These are phyloP conservation scores for Yamadazyma kanchanaburiensis DNA, from an alignment of 1,139 yeast genomes.

Conservation along the genomic window DNA sequence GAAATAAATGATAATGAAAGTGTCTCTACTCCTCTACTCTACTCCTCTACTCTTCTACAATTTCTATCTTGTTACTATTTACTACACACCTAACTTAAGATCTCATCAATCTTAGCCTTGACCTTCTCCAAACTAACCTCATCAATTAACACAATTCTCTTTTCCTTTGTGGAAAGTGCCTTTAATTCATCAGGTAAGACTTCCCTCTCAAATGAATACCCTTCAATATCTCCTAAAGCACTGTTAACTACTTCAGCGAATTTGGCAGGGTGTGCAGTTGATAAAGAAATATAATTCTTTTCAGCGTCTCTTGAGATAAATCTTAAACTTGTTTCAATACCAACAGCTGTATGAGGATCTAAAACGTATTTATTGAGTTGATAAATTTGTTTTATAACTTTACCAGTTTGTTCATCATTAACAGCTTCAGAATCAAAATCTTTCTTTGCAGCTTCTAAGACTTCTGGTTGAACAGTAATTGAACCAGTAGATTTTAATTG, in stretches of 20 bases:
- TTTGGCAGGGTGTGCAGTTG: slow-evolving; percentile 98
- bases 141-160: slow-evolving; percentile 74
- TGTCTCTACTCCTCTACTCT: no score
- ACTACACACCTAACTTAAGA: slow-evolving; percentile 44
- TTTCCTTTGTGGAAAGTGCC: slow-evolving; percentile 64
- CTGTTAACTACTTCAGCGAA: slow-evolving; percentile 92
- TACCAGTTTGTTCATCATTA: slow-evolving; percentile 69
- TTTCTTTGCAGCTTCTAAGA: slow-evolving; percentile 60
- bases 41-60: no score
- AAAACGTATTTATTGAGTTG: slow-evolving; percentile 66
- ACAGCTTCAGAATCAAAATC: slow-evolving; percentile 82
- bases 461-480: slow-evolving; percentile 65
- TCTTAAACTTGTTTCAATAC: slow-evolving; percentile 73
- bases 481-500: slow-evolving; percentile 74
- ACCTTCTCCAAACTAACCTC: slow-evolving; percentile 70
- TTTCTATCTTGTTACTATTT: slow-evolving; percentile 1
- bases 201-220: slow-evolving; percentile 80
- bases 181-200: slow-evolving; percentile 88
- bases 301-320: slow-evolving; percentile 48
- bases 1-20: no score
- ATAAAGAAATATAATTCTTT: slow-evolving; percentile 65
- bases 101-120: slow-evolving; percentile 70
- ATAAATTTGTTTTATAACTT: slow-evolving; percentile 72
- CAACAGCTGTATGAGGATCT: slow-evolving; percentile 97
- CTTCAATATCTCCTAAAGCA: slow-evolving; percentile 63